Percentiles rank a stretch among this genome's conserved stretches.
Evolutionary conservation across 495 filamentous ascomycete genomes (phyloP).

Genomic region (Hypoxylon fuscum): DNA sequence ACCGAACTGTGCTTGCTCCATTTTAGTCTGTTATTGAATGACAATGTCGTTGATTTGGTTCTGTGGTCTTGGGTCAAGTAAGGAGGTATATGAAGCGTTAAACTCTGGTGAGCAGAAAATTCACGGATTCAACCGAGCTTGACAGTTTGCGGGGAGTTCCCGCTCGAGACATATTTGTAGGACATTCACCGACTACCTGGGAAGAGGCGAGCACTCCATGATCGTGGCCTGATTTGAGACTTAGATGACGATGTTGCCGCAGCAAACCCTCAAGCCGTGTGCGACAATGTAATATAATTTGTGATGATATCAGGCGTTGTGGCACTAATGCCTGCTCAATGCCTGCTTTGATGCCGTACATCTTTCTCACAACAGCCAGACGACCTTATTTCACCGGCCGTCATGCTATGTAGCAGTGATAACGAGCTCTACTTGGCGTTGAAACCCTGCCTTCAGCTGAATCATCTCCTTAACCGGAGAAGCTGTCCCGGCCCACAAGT

Average conservation of each 20-base stretch:
- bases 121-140: background rate
- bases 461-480: background rate
- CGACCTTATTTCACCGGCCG: background rate
- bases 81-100: background rate
- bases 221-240: background rate
- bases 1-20: conserved; percentile 11
- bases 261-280: background rate
- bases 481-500: background rate
- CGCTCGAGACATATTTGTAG: background rate
- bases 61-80: background rate
- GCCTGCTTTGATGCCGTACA: background rate
- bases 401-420: background rate
- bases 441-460: background rate
- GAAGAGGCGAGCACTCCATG: background rate
- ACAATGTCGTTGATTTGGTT: background rate
- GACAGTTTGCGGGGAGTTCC: background rate
- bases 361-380: background rate
- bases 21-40: background rate
- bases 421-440: background rate
- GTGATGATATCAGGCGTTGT: background rate
- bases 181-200: background rate
- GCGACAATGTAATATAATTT: background rate
- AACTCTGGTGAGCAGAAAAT: background rate
- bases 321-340: too few species aligned
- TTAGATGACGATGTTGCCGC: background rate